phyloP scores from a whole-genome alignment of 108 stramenopile genomes.

The Schizochytrium sp. region DNA sequence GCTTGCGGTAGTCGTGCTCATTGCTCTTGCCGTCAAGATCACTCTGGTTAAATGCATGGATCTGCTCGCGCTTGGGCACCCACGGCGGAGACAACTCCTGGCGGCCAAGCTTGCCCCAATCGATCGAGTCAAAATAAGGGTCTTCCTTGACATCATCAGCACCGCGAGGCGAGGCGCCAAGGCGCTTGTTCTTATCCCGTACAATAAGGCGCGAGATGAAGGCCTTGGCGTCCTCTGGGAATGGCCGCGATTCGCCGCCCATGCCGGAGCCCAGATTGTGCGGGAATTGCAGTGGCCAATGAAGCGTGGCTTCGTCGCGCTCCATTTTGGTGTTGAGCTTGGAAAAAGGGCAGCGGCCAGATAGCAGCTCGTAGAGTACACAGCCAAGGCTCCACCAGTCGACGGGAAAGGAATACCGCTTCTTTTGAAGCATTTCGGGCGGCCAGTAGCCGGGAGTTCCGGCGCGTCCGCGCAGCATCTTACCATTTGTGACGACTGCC shows the following conservation, averaged over 20 bases:
- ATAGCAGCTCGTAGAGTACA: conserved; percentile 16
- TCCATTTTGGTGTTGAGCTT: conserved; percentile 19
- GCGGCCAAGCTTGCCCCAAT: background rate
- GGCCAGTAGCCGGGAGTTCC: conserved; percentile 48
- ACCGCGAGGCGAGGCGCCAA: background rate
- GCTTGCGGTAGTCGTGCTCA: conserved; percentile 16
- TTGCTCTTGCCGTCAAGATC: conserved; percentile 11
- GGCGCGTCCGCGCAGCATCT: background rate
- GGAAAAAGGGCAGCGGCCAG: conserved; percentile 16
- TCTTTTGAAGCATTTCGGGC: conserved; percentile 44
- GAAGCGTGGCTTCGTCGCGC: conserved; percentile 1
- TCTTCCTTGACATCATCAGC: conserved; percentile 11
- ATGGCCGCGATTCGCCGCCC: background rate
- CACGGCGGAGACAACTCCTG: background rate
- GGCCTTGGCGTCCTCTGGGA: background rate
- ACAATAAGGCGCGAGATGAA: background rate
- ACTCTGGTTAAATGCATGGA: background rate
- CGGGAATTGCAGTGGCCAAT: background rate
- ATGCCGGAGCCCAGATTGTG: background rate
- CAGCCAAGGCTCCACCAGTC: conserved; percentile 27
- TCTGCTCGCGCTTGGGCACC: background rate
- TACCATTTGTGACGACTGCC: conserved; percentile 30
- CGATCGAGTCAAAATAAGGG: background rate
- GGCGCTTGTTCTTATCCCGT: background rate
- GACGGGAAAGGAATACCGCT: background rate